Evolutionary conservation across 257 asterid species (phyloP), one percentile per base, ranked within the genome.

Genomic region (Oldenlandia corymbosa): DNA sequence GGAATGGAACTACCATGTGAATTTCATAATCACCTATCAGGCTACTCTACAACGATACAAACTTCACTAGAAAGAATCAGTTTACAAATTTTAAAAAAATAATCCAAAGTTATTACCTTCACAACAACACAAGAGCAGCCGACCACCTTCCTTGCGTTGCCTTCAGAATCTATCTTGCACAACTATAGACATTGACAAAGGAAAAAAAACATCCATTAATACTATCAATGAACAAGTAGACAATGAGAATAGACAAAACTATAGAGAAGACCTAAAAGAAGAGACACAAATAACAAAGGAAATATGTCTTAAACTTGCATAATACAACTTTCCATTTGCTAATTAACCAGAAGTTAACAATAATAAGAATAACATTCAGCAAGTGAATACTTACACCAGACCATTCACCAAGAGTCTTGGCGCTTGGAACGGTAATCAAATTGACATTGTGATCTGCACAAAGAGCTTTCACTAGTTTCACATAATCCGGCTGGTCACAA

Each of bases 351-450:
- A n/a, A n/a, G n/a, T n/a, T n/a, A n/a, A n/a, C n/a, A n/a, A n/a
- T n/a, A n/a, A 11, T 10, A 12, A 46, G n/a, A n/a, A 27, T 7
- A 45, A 43, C 0, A 26, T 21, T 61, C n/a, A n/a, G 16, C 18
- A 28, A 2, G 43, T 43, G 10, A 30, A 45, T 47, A 77, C 91
- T 78, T 80, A 85, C 93, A 26, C 93, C 90, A 61, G 79, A 76
- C 95, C 94, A 88, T 71, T 88, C 93, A 12, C 91, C 94, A 3
- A 85, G 87, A 61, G 87, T 85, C 76, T 88, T 88, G 56, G 93
- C 87, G 71, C 66, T 81, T 8, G 93, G 87, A 28, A 85, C 88
- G 0, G 88, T 76, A 3, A 85, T 81, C 80, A 83, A 79, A 71
- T 74, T 81, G 52, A 85, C 85, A 54, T 85, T 85, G 66, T 88